Conservation (phyloP, 306 rosid species). For the Quercus variabilis region DNA sequence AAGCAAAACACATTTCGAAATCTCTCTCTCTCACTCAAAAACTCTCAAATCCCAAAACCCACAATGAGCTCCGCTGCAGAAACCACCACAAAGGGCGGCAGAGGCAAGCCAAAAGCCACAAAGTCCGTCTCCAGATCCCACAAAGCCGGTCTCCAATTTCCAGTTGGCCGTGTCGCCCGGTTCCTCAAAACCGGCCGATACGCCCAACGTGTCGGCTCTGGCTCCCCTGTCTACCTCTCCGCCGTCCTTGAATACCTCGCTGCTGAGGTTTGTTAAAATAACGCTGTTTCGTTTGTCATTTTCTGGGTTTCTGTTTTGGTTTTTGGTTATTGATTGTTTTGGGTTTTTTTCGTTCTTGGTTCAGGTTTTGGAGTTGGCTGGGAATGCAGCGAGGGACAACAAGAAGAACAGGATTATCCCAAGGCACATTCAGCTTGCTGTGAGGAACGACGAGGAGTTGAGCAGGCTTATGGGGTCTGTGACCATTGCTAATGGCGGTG, state of each 20-base stretch:
- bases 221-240: constrained; percentile 77
- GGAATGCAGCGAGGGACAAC: constrained; percentile 89
- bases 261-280: constrained; percentile 51
- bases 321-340: background rate
- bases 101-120: constrained; percentile 53
- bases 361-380: constrained; percentile 81
- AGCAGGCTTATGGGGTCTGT: constrained; percentile 81
- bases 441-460: constrained; percentile 81
- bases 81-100: constrained; percentile 40
- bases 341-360: background rate
- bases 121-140: constrained; percentile 59
- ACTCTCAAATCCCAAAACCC: background rate
- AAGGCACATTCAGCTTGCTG: constrained; percentile 87
- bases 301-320: background rate
- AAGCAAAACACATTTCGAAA: rapidly evolving
- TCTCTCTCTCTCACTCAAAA: background rate
- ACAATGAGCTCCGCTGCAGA: constrained; percentile 35
- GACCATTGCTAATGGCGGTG: constrained; percentile 76
- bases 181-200: constrained; percentile 72
- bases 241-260: constrained; percentile 90
- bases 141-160: constrained; percentile 94
- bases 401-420: constrained; percentile 88
- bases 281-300: background rate
- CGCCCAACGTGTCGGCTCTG: constrained; percentile 72
- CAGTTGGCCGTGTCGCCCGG: constrained; percentile 80